Evolutionary conservation across 805 yeast species (phyloP).

Genomic region (Hanseniaspora clermontiae): DNA sequence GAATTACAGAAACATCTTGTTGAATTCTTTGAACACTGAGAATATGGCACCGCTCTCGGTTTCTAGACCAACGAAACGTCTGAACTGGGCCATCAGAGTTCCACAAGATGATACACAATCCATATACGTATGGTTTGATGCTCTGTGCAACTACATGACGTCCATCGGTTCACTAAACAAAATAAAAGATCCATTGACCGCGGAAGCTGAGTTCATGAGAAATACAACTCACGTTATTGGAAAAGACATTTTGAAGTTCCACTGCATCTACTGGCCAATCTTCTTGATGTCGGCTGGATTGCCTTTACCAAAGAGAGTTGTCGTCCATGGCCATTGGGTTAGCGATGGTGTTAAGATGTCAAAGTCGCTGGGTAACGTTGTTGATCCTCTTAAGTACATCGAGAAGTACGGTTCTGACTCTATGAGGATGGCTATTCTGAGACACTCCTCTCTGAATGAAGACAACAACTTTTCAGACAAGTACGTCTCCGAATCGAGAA

Average conservation of each 20-base stretch:
- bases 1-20: constrained; percentile 40
- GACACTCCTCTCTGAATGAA: constrained; percentile 56
- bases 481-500: constrained; percentile 38
- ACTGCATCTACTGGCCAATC: constrained; percentile 89
- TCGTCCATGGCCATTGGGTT: constrained; percentile 93
- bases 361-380: constrained; percentile 83
- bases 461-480: constrained; percentile 71
- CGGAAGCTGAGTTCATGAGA: constrained; percentile 16
- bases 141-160: constrained; percentile 72
- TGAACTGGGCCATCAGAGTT: constrained; percentile 82
- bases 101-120: constrained; percentile 68
- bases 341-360: constrained; percentile 87
- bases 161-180: constrained; percentile 39
- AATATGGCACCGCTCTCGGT: constrained; percentile 62
- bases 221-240: constrained; percentile 71
- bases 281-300: constrained; percentile 72
- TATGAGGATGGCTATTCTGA: constrained; percentile 61
- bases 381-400: constrained; percentile 66
- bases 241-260: constrained; percentile 81
- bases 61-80: constrained; percentile 67
- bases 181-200: constrained; percentile 27
- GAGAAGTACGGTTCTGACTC: constrained; percentile 58
- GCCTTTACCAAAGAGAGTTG: constrained; percentile 55
- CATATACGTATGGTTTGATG: constrained; percentile 96
- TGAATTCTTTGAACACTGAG: constrained; percentile 42